Evolutionary conservation across 192 early-diverging fungal species (phyloP), one percentile per base, ranked within the genome.

Genomic region (Powellomyces hirtus): DNA sequence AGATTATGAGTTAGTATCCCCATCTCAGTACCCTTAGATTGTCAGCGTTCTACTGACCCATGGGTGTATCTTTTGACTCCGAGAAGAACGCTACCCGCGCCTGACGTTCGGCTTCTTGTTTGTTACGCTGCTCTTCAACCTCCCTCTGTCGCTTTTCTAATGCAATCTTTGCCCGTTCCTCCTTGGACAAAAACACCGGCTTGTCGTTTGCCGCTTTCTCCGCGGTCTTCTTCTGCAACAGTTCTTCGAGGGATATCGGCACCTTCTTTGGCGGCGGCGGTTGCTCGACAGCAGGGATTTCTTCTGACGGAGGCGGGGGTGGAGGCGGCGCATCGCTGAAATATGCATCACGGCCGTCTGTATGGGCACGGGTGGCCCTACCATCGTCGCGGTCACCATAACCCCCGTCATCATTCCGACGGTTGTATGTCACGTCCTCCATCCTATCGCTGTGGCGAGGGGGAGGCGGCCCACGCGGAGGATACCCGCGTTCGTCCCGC

Each of bases 121-220:
- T 67, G 10, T 77, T 68, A 16, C 89, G 81, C 66, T 81, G 67
- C 34, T 86, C 84, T 49, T 93, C 90, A 0, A 96, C 94, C 66
- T 96, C 90, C 51, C 84, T 82, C 75, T 91, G 86, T 38, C 90
- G 76, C 45, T 83, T 80, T 63, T 96, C 92, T 24, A 98, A 75
- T 4, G 97, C 97, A 37, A 91, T 62, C 62, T 92, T 83, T 27
- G 90, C 90, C 16, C 97, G 84, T 73, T 98, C 89, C 74, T 91
- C 92, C 74, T 98, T 98, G 16, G 91, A 91, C 64, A 98, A 57
- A 62, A 97, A 98, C 57, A 84, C 86, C 0, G 91, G 90, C 71
- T 83, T 89, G 16, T 84, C 88, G 27, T 62, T 79, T 26, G 77
- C 80, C 35, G 63, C 78, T 46, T 90, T 89, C 55, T 91, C 87